Evolutionary conservation across 2,329 filamentous ascomycete species (phyloP).

Genomic region (Scedosporium minutisporum): DNA sequence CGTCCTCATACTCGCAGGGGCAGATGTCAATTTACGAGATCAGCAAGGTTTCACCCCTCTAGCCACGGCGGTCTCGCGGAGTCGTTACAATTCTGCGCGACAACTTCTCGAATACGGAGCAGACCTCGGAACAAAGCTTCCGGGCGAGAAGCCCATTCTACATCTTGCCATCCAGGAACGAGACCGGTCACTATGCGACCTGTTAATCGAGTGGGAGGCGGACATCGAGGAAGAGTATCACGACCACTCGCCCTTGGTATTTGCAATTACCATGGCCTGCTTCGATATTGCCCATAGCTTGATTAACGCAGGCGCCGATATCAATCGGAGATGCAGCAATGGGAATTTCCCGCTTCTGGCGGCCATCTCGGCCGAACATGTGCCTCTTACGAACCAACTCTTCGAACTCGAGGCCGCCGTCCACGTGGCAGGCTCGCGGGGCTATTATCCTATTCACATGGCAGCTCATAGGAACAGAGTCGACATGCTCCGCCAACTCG

Average conservation of each 20-base stretch:
- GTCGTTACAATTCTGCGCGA: conserved; percentile 9
- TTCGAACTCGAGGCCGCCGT: conserved; percentile 9
- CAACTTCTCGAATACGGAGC: conserved; percentile 14
- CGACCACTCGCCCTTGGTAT: conserved; percentile 14
- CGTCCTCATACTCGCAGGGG: conserved; percentile 13
- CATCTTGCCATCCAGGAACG: conserved; percentile 14
- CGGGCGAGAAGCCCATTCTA: conserved; percentile 13
- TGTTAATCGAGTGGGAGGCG: conserved; percentile 15
- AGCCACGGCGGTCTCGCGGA: conserved; percentile 12
- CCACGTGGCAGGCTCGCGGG: not conserved
- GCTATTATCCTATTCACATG: conserved; percentile 16
- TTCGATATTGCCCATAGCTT: conserved; percentile 14
- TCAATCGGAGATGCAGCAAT: conserved; percentile 9
- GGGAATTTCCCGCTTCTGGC: conserved; percentile 15
- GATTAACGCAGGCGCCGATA: conserved; percentile 13
- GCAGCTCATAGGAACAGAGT: conserved; percentile 14
- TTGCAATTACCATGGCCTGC: conserved; percentile 15
- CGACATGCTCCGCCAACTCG: conserved; percentile 13
- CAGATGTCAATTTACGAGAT: conserved; percentile 11
- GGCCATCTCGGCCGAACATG: conserved; percentile 39
- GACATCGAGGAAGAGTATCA: conserved; percentile 11
- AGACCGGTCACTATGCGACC: conserved; percentile 10
- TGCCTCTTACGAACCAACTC: conserved; percentile 18
- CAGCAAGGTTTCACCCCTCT: conserved; percentile 13
- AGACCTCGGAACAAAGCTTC: conserved; percentile 13